Evolutionary conservation across 1,284 basidiomycete species (phyloP), one percentile per base, ranked within the genome.

Genomic region (Tremellales sp.): DNA sequence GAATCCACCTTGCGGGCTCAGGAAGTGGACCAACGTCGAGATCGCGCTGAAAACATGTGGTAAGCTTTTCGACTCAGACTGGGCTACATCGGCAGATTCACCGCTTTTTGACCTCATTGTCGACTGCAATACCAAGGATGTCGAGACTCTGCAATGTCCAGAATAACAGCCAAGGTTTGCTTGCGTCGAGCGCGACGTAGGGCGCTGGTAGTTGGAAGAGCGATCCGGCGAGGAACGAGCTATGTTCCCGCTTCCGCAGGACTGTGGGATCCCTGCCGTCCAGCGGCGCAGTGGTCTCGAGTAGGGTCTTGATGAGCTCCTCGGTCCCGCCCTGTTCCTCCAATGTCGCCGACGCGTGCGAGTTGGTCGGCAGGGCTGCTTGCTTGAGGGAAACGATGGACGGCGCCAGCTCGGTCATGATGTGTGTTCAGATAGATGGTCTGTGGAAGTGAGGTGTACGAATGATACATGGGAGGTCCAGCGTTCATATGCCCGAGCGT

Each of bases 81-180:
- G 12, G 23, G 15, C 10, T 37, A 13, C 25, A 15, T 13, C 11
- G 0, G 22, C 4, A n/a, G n/a, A 68, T 80, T 53, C 58, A 89
- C 87, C 82, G 78, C 56, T 85, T 80, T 68, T 84, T 87, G 53
- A 81, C 87, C 7, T 73, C 76, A 2, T 82, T 80, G 76, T 93
- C 91, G 36, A 96, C 66, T 1, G 77, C 83, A 1, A 88, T 83
- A 44, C 89, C 87, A 26, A 94, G 70, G 1, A 84, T 67, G 57
- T 85, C 84, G 54, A 93, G 84, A 27, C 83, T 79, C 61, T 97
- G 90, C 2, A 92, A 67, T 0, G 83, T 85, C 92, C 93, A 97
- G 73, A 87, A 96, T 53, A 94, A 69, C 25, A 96, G 76, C 93
- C 92, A 97, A 0, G 91, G 86, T 61, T 91, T 84, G 57, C 87